phyloP scores from a whole-genome alignment of 2,329 filamentous ascomycete species.

The Fusarium sp. region DNA sequence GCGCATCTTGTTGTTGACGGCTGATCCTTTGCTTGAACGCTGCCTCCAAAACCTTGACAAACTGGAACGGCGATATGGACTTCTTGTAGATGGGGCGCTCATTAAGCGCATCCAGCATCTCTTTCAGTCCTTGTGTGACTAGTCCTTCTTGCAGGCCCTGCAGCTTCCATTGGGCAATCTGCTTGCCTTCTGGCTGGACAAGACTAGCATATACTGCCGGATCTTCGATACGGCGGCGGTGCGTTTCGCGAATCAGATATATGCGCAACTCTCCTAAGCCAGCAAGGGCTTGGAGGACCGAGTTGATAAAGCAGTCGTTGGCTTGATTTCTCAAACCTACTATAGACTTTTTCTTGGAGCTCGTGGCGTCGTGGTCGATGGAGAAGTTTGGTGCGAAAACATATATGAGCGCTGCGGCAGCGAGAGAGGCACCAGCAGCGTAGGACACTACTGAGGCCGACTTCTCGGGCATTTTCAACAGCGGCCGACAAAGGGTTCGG shows the following conservation, averaged over 20 bases:
- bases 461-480: conserved; percentile 50
- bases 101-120: conserved; percentile 91
- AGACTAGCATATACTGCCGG: conserved; percentile 76
- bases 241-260: conserved; percentile 91
- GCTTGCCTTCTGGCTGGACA: conserved; percentile 57
- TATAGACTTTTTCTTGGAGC: conserved; percentile 80
- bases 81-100: conserved; percentile 94
- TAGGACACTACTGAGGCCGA: conserved; percentile 73
- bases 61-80: conserved; percentile 86
- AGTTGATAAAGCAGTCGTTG: conserved; percentile 98
- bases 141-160: conserved; percentile 79
- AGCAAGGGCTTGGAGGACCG: conserved; percentile 90
- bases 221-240: conserved; percentile 83
- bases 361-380: conserved; percentile 81
- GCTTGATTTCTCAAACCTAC: conserved; percentile 90
- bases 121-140: conserved; percentile 88
- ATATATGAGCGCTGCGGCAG: conserved; percentile 93
- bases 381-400: conserved; percentile 98
- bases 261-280: conserved; percentile 88
- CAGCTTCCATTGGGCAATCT: conserved; percentile 67
- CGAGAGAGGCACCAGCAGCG: conserved; percentile 93
- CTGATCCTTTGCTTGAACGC: conserved; percentile 93
- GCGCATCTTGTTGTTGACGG: conserved; percentile 94
- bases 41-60: conserved; percentile 83
- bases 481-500: conserved; percentile 31